Evolutionary conservation across 768 basidiomycete species (phyloP).

Genomic region (Russula foetens): DNA sequence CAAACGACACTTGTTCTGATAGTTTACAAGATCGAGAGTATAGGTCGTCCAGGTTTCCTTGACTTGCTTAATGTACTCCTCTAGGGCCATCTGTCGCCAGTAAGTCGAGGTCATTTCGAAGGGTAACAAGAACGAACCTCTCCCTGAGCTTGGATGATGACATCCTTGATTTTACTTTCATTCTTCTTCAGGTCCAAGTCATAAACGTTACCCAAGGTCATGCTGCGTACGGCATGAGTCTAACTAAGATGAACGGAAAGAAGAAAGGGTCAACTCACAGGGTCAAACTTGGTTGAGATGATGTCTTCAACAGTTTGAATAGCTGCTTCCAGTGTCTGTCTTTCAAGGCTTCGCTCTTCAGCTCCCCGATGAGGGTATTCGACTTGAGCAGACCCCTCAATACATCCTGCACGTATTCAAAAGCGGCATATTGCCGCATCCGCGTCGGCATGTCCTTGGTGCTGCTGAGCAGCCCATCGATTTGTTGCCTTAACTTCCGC

Average conservation of each 20-base stretch:
- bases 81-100: conserved; percentile 74
- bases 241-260: background rate
- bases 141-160: conserved; percentile 95
- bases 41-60: conserved; percentile 97
- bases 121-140: conserved; percentile 46
- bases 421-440: conserved; percentile 98
- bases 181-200: conserved; percentile 95
- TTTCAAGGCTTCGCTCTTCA: conserved; percentile 95
- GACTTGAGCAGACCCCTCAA: conserved; percentile 81
- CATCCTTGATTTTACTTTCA: conserved; percentile 84
- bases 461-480: conserved; percentile 85
- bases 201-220: conserved; percentile 95
- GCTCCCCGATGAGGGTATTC: conserved; percentile 82
- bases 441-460: conserved; percentile 98
- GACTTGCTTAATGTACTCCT: conserved; percentile 94
- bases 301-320: conserved; percentile 78
- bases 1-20: conserved; percentile 96
- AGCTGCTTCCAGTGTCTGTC: conserved; percentile 98
- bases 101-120: conserved; percentile 24
- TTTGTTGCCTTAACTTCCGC: conserved; percentile 87
- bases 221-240: conserved; percentile 41
- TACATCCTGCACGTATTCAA: conserved; percentile 94
- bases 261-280: conserved; percentile 38
- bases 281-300: conserved; percentile 66
- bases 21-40: conserved; percentile 92